Percentiles rank a stretch among this genome's conserved stretches.
Evolutionary conservation across 345 rosid species (phyloP).

Genomic region (Gynandropsis gynandra): DNA sequence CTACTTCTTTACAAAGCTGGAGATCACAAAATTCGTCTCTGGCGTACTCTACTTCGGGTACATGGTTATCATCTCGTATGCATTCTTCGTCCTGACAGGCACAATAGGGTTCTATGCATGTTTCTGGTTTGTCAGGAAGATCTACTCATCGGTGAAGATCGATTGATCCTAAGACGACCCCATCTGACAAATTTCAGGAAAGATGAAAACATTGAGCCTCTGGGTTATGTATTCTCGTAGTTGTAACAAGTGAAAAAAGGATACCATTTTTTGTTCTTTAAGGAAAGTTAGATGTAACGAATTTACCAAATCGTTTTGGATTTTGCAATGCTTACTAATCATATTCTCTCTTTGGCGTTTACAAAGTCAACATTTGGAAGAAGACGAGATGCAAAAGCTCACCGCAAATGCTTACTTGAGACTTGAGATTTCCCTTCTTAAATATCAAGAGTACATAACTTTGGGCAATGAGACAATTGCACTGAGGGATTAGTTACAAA

Average conservation of each 20-base stretch:
- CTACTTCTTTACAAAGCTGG: constrained; percentile 95
- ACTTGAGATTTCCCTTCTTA: too few species aligned
- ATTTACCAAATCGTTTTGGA: too few species aligned
- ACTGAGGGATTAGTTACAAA: too few species aligned
- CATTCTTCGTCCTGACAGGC: constrained; percentile 91
- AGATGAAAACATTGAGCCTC: constrained; percentile 25
- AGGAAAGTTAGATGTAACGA: too few species aligned
- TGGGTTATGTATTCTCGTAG: constrained; percentile 29
- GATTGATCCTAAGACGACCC: constrained; percentile 43
- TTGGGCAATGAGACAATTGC: too few species aligned
- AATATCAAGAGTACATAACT: too few species aligned
- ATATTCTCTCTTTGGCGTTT: too few species aligned
- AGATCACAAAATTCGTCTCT: constrained; percentile 80
- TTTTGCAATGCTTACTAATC: too few species aligned
- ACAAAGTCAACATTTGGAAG: too few species aligned
- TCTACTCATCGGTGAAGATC: constrained; percentile 89
- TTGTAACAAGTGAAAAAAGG: constrained; percentile 24
- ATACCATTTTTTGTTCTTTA: constrained; percentile 1
- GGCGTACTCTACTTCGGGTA: constrained; percentile 92
- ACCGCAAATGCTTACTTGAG: too few species aligned
- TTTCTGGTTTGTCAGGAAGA: constrained; percentile 94
- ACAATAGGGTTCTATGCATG: constrained; percentile 95
- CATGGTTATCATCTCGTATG: constrained; percentile 78
- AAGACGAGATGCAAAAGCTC: too few species aligned
- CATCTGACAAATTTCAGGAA: constrained; percentile 1